Evolutionary conservation across 345 rosid species (phyloP), one percentile per base, ranked within the genome.

Genomic region (Lumnitzera littorea): DNA sequence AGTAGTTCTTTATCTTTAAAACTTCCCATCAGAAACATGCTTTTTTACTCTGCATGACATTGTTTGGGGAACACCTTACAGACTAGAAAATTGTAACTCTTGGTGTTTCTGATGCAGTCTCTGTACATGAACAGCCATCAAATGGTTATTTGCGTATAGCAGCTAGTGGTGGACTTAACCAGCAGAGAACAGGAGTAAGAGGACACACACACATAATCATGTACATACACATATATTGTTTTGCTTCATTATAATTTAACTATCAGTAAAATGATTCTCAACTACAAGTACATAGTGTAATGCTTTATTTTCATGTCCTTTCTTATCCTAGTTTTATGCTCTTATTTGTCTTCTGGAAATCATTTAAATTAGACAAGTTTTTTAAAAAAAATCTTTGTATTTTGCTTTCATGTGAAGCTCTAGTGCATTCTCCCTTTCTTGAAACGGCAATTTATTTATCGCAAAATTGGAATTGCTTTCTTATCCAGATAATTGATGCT

Each of bases 151-250:
- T 91, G 81, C 98, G 91, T 58, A 85, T 95, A 69, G 96, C 95
- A 53, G 87, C 99, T 62, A 95, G 99, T 73, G 98, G 99, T 62
- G 98, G 99, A 58, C 71, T 95, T 55, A 95, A 95, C 70, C 99
- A 95, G 78, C 96, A 95, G 83, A 88, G 97, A 76, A 95, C 96
- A 52, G 96, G 99, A 74, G 99, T 95, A 84, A 86, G 97, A 81
- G 52, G 56, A 68, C 55, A 31, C 41, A 20, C 50, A 36, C 13
- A 46, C 13, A 62, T 43, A 17, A 53, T 50, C 24, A 16, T 36
- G 36, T 7, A 47, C 15, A 25, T 20, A 57, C 61, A 25, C 10
- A 43, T 55, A 25, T 48, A 10, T 25, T 64, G 55, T 56, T 13
- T 20, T 50, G 43, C 43, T 36, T 36, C 11, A 9, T 36, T 36